A percentile compares a stretch with the other conserved stretches of the same genome.
phyloP scores from a whole-genome alignment of 306 rosid species.

The Prunus davidiana region DNA sequence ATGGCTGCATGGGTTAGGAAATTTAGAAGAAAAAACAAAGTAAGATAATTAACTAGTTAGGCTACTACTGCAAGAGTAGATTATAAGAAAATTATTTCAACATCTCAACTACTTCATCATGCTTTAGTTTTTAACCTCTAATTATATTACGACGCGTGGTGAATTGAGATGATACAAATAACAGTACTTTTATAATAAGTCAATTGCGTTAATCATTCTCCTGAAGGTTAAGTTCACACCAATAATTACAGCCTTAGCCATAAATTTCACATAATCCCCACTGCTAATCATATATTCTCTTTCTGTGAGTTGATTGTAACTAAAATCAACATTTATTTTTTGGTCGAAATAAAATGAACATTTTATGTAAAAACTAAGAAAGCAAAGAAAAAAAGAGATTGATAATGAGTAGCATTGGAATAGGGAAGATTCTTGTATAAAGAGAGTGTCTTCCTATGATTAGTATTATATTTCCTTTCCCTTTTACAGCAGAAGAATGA shows the following conservation, averaged over 20 bases:
- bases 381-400: slow-evolving; percentile 3
- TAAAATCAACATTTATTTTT: not conserved
- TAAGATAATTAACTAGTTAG: no score
- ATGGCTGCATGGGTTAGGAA: no score
- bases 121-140: no score
- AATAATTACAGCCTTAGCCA: not conserved
- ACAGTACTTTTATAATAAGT: not conserved
- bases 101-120: no score
- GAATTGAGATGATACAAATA: no score
- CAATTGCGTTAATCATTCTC: not conserved
- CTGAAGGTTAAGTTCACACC: not conserved
- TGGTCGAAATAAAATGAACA: not conserved
- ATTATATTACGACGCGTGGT: no score
- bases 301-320: not conserved
- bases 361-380: slow-evolving; percentile 4
- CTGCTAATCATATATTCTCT: no score
- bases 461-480: slow-evolving; percentile 52
- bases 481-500: slow-evolving; percentile 33
- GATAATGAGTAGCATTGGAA: slow-evolving; percentile 52
- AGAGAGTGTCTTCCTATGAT: slow-evolving; percentile 57
- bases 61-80: no score
- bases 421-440: slow-evolving; percentile 76
- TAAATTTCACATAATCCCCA: no score
- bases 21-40: no score
- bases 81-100: no score